Evolutionary conservation across 345 rosid species (phyloP).

Genomic region (Nephelium lappaceum): DNA sequence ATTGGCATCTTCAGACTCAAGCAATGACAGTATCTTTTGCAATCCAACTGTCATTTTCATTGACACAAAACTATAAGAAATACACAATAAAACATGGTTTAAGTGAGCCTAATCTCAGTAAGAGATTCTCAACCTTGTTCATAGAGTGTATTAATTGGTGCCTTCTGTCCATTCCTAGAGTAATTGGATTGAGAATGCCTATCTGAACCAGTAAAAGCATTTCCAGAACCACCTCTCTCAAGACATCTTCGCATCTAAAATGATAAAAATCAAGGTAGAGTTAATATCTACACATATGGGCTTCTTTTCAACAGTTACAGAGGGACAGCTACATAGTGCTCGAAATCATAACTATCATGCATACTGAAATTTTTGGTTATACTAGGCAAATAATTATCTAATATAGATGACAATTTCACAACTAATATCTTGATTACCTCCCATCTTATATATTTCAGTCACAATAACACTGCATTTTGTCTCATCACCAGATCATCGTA

Average conservation of each 20-base stretch:
- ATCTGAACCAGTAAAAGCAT: constrained; percentile 56
- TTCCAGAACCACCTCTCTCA: constrained; percentile 57
- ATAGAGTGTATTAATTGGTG: constrained; percentile 70
- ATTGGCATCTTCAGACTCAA: constrained; percentile 94
- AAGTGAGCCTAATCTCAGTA: not conserved
- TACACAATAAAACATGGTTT: not conserved
- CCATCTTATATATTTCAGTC: constrained; percentile 13
- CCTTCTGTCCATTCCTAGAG: constrained; percentile 66
- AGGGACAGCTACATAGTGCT: constrained; percentile 1
- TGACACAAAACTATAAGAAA: constrained; percentile 24
- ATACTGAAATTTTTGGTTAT: not conserved
- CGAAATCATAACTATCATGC: not conserved
- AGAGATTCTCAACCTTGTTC: constrained; percentile 74
- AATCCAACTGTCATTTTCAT: constrained; percentile 63
- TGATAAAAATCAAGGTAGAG: not conserved
- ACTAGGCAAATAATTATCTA: not conserved
- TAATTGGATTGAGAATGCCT: constrained; percentile 58
- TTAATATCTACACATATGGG: not conserved
- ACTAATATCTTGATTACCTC: not conserved
- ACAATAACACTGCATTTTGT: not conserved
- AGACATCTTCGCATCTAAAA: constrained; percentile 69
- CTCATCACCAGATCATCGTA: not conserved
- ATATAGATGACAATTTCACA: not conserved
- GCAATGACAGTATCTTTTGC: constrained; percentile 82
- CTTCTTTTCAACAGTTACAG: not conserved